Base-by-base conservation (phyloP, 345 rosid genomes). In the Leavenworthia alabamica region DNA sequence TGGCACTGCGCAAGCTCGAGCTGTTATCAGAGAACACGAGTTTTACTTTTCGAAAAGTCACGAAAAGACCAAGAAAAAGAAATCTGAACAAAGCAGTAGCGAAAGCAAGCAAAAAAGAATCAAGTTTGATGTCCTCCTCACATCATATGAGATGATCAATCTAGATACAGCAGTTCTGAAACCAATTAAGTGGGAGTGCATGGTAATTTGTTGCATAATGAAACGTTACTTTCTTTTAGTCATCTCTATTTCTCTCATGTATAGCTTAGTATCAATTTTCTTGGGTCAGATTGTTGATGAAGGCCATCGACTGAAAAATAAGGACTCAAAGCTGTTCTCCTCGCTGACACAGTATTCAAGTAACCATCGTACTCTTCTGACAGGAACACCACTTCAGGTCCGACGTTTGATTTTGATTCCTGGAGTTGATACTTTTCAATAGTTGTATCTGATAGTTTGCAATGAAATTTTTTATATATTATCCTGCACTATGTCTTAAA, bases 331-430 rank as follows among this genome's bases (percentile, higher is more conserved):
- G 76, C 80, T 94, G 71, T 94, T 90, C 78, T 76, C 78, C 59
- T 82, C 96, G n/a, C 35, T 94, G 83, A 94, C 81, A 73, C 99
- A 90, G 75, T 94, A 88, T 75, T 73, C 79, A 33, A 90, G 90
- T 69, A 78, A 80, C 56, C 99, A 94, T 72, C 95, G 99, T 29
- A 83, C 80, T 56, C 97, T 94, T 60, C 81, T 94, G 77, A 94
- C 99, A 41, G 99, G 99, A 76, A 94, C 99, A 36, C 99, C 99
- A 37, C 96, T 94, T 75, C 99, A 94, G 96, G n/a, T n/a, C n/a
- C n/a, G n/a, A n/a, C n/a, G 99, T 94, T 56, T 36, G 76, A 74
- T 73, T 68, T 48, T 58, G 23, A n/a, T 56, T 64, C 32, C 49
- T 71, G 41, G 13, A 42, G 3, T 40, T 27, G 22, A 7, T 20